Evolutionary conservation across 2,329 filamentous ascomycete species (phyloP).

Genomic region (Graphiopsis chlorocephala): DNA sequence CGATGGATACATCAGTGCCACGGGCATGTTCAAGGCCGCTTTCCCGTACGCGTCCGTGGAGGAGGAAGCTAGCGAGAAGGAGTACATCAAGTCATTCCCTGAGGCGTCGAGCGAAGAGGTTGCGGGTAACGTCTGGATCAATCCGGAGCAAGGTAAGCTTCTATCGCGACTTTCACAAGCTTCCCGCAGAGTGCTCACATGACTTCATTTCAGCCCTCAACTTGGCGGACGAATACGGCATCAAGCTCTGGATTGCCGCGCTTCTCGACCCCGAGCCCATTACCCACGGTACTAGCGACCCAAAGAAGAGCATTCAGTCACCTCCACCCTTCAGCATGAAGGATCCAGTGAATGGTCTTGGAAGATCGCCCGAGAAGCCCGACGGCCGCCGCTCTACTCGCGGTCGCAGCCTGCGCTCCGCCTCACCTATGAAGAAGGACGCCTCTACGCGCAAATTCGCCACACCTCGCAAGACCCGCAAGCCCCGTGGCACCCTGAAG

Average conservation of each 20-base stretch:
- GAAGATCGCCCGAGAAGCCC: slow-evolving; percentile 26
- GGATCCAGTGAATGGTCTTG: slow-evolving; percentile 29
- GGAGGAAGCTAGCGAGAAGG: slow-evolving; percentile 74
- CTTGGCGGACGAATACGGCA: slow-evolving; percentile 82
- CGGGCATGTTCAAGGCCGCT: slow-evolving; percentile 88
- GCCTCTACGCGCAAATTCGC: slow-evolving; percentile 44
- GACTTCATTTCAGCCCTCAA: slow-evolving; percentile 60
- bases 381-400: slow-evolving; percentile 27
- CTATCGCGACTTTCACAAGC: slow-evolving; percentile 12
- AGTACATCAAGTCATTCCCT: slow-evolving; percentile 77
- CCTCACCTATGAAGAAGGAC: slow-evolving; percentile 43
- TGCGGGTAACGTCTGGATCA: slow-evolving; percentile 95
- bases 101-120: slow-evolving; percentile 88
- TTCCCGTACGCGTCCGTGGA: slow-evolving; percentile 67
- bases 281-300: slow-evolving; percentile 59
- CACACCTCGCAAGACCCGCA: slow-evolving; percentile 55
- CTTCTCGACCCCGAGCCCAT: slow-evolving; percentile 87
- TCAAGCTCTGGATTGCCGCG: slow-evolving; percentile 85
- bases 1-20: slow-evolving; percentile 81
- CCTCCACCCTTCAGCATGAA: slow-evolving; percentile 69
- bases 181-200: slow-evolving; percentile 16
- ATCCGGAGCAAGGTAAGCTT: slow-evolving; percentile 64
- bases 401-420: slow-evolving; percentile 58
- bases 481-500: slow-evolving; percentile 36
- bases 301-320: slow-evolving; percentile 65